Percentiles rank a stretch among this genome's conserved stretches.
Conservation (phyloP, 2,329 filamentous ascomycete species). For the Corynespora cassiicola region DNA sequence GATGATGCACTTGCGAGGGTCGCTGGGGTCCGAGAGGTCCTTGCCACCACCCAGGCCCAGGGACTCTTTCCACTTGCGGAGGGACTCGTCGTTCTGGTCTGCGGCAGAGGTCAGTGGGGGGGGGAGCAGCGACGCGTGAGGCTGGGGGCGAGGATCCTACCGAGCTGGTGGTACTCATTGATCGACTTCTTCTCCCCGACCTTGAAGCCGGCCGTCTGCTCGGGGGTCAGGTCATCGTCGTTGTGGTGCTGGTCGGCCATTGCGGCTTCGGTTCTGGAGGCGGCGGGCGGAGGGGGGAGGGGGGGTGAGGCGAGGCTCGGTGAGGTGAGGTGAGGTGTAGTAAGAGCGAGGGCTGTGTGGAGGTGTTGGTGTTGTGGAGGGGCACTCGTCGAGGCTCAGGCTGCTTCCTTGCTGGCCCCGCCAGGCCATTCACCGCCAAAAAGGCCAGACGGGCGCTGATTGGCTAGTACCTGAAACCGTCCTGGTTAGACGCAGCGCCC, state of each 20-base stretch:
- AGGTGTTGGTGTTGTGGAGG: slow-evolving; percentile 7
- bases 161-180: slow-evolving; percentile 91
- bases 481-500: too few relatives aligned
- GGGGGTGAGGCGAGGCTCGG: slow-evolving; percentile 10
- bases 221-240: slow-evolving; percentile 84
- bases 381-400: slow-evolving; percentile 15
- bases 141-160: slow-evolving; percentile 60
- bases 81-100: slow-evolving; percentile 84
- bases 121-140: neutral
- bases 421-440: too few relatives aligned
- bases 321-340: neutral
- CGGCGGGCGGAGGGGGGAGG: slow-evolving; percentile 3
- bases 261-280: slow-evolving; percentile 14
- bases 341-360: slow-evolving; percentile 1
- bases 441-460: too few relatives aligned
- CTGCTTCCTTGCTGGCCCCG: too few relatives aligned
- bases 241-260: slow-evolving; percentile 46
- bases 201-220: slow-evolving; percentile 96
- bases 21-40: slow-evolving; percentile 63
- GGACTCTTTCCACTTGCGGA: slow-evolving; percentile 97
- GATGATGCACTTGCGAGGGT: slow-evolving; percentile 92
- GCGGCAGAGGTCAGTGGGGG: slow-evolving; percentile 6
- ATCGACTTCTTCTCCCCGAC: slow-evolving; percentile 98
- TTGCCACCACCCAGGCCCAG: slow-evolving; percentile 77
- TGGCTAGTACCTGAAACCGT: slow-evolving; percentile 3